Conservation (phyloP, 2,329 filamentous ascomycete species). For the Apiospora saccharicola region DNA sequence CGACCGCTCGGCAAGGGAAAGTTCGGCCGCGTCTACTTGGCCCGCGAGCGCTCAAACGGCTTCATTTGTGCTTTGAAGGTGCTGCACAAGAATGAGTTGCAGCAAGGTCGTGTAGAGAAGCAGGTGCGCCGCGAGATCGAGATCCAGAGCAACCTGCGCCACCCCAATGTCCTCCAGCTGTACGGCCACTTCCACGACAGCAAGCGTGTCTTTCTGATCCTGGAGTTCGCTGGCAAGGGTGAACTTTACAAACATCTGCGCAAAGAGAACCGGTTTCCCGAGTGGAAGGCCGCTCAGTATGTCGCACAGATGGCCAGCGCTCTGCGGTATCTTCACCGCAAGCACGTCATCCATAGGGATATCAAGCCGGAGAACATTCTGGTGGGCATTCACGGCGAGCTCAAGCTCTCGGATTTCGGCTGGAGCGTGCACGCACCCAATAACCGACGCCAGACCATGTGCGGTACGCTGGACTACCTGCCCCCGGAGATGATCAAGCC, state of each 20-base stretch:
- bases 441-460: conserved; percentile 92
- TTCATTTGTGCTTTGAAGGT: conserved; percentile 90
- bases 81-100: conserved; percentile 82
- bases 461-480: conserved; percentile 95
- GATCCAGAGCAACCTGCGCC: conserved; percentile 86
- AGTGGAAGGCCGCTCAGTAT: conserved; percentile 87
- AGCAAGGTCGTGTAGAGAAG: conserved; percentile 81
- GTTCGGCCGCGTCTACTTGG: conserved; percentile 86
- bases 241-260: conserved; percentile 89
- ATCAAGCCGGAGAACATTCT: conserved; percentile 99
- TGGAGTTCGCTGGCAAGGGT: conserved; percentile 86
- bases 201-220: conserved; percentile 86
- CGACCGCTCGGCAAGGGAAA: conserved; percentile 87
- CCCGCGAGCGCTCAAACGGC: conserved; percentile 77
- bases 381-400: conserved; percentile 94
- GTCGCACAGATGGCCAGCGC: conserved; percentile 92
- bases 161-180: conserved; percentile 84
- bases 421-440: conserved; percentile 99
- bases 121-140: conserved; percentile 89
- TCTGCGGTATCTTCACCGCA: conserved; percentile 89
- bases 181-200: conserved; percentile 91
- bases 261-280: conserved; percentile 79
- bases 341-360: conserved; percentile 96
- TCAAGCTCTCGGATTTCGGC: conserved; percentile 98
- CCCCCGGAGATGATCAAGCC: conserved; percentile 97